Evolutionary conservation across 768 basidiomycete species (phyloP).

Genomic region (Leccinum uliginosum): DNA sequence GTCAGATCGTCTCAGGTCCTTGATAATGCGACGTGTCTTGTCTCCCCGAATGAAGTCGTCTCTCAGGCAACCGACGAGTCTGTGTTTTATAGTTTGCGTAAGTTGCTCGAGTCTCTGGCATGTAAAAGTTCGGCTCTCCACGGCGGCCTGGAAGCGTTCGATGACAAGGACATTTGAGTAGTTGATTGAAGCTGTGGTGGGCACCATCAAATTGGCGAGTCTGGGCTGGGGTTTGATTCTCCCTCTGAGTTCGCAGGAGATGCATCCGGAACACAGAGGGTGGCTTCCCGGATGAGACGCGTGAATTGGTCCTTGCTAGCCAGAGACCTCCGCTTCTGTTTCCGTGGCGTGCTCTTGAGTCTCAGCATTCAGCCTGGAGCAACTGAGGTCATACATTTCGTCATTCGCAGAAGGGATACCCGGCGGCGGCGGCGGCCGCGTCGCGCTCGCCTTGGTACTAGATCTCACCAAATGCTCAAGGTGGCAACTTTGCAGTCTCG

Average conservation of each 20-base stretch:
- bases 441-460: constrained; percentile 2
- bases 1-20: constrained; percentile 24
- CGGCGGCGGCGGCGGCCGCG: too few species aligned
- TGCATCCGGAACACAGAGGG: neutral
- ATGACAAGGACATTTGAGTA: constrained; percentile 25
- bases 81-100: constrained; percentile 15
- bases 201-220: neutral
- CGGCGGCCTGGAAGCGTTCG: constrained; percentile 25
- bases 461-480: neutral
- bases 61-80: constrained; percentile 18
- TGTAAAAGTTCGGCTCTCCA: constrained; percentile 24
- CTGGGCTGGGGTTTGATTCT: constrained; percentile 2
- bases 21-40: constrained; percentile 22
- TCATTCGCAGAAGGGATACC: neutral
- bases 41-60: constrained; percentile 27
- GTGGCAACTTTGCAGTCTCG: neutral
- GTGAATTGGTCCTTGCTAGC: constrained; percentile 21
- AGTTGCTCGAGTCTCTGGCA: constrained; percentile 28
- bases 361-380: neutral
- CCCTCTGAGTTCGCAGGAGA: constrained; percentile 1
- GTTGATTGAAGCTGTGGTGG: constrained; percentile 11
- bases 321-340: constrained; percentile 23
- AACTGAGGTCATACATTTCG: neutral
- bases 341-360: constrained; percentile 13
- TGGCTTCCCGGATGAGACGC: constrained; percentile 21